Percentiles rank a stretch among this genome's conserved stretches.
These are phyloP conservation scores for Noccaea bulbosa DNA, from an alignment of 345 rosid genomes.

Conservation along the genomic window DNA sequence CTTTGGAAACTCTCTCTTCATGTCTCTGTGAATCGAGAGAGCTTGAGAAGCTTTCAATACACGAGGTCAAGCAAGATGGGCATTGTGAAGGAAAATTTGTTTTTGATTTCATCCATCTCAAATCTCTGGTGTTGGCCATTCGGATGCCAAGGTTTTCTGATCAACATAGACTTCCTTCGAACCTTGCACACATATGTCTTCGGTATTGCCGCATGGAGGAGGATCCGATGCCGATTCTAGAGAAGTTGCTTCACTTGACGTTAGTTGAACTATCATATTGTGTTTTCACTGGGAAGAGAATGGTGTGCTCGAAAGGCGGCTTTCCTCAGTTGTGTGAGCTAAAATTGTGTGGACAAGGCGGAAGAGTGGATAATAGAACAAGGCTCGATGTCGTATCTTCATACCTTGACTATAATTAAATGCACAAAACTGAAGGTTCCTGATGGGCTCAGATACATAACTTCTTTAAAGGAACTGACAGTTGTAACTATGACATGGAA, in stretches of 20 bases:
- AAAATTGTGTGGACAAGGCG: neutral
- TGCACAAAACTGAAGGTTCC: constrained; percentile 46
- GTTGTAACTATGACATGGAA: neutral
- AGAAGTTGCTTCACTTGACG: constrained; percentile 45
- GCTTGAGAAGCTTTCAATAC: neutral
- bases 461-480: constrained; percentile 18
- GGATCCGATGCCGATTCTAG: constrained; percentile 53
- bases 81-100: neutral
- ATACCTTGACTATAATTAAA: constrained; percentile 34
- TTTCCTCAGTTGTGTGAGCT: constrained; percentile 31
- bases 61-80: neutral
- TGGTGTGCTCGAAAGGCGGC: constrained; percentile 35
- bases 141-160: constrained; percentile 41
- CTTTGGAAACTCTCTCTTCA: constrained; percentile 8
- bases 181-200: constrained; percentile 42
- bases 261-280: constrained; percentile 15
- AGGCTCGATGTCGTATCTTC: constrained; percentile 42
- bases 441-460: constrained; percentile 33
- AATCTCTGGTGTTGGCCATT: constrained; percentile 25
- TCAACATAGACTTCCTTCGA: constrained; percentile 40
- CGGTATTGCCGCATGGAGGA: constrained; percentile 39
- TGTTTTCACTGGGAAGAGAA: constrained; percentile 42
- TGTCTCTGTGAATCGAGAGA: constrained; percentile 9
- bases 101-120: constrained; percentile 28
- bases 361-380: constrained; percentile 40